These are phyloP conservation scores for Colletotrichum magnum DNA, from an alignment of 2,329 filamentous ascomycete genomes.

Conservation along the genomic window DNA sequence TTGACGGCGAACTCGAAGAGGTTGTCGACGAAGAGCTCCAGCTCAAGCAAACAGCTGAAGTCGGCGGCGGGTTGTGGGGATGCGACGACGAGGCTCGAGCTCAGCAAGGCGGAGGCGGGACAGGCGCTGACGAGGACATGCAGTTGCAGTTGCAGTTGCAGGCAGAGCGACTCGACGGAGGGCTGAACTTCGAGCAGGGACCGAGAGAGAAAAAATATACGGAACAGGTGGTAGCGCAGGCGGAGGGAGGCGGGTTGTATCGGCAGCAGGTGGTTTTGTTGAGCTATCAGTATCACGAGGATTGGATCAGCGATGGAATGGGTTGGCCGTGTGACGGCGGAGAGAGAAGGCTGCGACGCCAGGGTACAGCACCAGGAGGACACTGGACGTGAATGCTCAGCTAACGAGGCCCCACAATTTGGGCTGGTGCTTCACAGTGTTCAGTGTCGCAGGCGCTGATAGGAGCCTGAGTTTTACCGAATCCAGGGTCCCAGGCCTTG, in stretches of 20 bases:
- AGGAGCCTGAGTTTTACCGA: conserved; percentile 36
- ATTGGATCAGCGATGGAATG: conserved; percentile 31
- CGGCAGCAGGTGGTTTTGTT: neutral
- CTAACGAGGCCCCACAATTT: conserved; percentile 33
- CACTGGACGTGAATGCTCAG: neutral
- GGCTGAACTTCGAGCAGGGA: neutral
- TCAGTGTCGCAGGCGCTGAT: conserved; percentile 7
- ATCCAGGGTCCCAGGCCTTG: conserved; percentile 35
- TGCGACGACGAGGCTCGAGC: conserved; percentile 30
- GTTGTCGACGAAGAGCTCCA: conserved; percentile 8
- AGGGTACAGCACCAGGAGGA: neutral
- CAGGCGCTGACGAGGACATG: conserved; percentile 28
- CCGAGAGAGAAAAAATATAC: neutral
- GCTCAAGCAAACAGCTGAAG: conserved; percentile 23
- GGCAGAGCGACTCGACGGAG: neutral
- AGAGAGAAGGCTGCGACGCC: conserved; percentile 28
- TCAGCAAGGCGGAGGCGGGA: conserved; percentile 29
- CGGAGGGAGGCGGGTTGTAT: neutral
- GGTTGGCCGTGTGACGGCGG: conserved; percentile 35
- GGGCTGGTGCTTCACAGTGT: conserved; percentile 12
- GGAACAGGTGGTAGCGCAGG: neutral
- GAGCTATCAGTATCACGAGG: conserved; percentile 29
- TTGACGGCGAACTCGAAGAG: neutral
- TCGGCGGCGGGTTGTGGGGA: conserved; percentile 16
- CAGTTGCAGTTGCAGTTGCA: neutral